phyloP scores from a whole-genome alignment of 495 filamentous ascomycete species.

The Lentithecium fluviatile region DNA sequence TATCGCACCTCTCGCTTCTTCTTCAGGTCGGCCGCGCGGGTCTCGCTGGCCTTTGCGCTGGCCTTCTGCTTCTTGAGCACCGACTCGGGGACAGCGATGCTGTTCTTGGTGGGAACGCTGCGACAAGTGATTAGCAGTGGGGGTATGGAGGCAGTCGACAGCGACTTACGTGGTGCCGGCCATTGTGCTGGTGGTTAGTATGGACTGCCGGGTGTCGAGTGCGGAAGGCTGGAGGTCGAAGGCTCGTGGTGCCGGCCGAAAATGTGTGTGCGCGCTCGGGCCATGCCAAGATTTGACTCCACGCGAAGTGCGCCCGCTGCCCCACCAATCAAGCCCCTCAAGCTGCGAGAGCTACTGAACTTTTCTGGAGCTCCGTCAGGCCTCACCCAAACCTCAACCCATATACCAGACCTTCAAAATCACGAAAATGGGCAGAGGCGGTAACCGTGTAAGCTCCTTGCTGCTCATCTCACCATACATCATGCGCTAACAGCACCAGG shows the following conservation, averaged over 20 bases:
- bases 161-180: slow-evolving; percentile 21
- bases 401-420: too few species aligned
- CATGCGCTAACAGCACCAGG: not conserved
- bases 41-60: slow-evolving; percentile 93
- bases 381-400: too few species aligned
- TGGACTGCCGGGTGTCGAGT: not conserved
- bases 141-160: too few species aligned
- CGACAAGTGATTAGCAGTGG: not conserved
- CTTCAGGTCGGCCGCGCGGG: slow-evolving; percentile 71
- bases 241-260: not conserved
- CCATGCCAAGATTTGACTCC: not conserved
- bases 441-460: not conserved
- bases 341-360: not conserved
- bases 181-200: slow-evolving; percentile 21
- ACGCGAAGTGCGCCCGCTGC: not conserved
- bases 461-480: not conserved
- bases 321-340: not conserved
- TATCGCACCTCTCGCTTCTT: slow-evolving; percentile 78
- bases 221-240: not conserved
- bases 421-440: not conserved
- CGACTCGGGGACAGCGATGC: slow-evolving; percentile 30
- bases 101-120: slow-evolving; percentile 24
- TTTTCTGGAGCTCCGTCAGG: not conserved
- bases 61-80: slow-evolving; percentile 85
- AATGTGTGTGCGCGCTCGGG: not conserved